Base-by-base conservation (phyloP, 345 rosid genomes). In the Excoecaria cochinchinensis region DNA sequence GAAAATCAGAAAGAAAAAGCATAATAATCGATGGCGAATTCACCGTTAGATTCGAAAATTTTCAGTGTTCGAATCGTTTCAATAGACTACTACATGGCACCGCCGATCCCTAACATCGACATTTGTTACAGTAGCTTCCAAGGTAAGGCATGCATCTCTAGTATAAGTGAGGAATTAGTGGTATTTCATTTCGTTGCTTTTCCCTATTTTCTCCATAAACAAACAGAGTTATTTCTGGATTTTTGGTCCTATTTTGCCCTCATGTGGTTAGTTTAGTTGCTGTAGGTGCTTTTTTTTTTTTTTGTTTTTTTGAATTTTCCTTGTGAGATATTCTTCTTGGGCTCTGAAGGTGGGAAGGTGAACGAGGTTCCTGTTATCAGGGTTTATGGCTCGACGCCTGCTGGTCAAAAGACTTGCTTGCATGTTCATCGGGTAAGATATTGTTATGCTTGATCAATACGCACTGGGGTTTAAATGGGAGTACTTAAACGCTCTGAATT, bases 381-480 rank as follows among this genome's bases (percentile, higher is more conserved):
- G 81, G 75, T 92, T 52, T 95, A 91, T 81, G 99, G 98, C 24
- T 89, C 99, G 14, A 95, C 98, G 25, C 97, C 97, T 46, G 86
- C 91, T 70, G 98, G 97, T 77, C 97, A 95, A 82, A 95, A 95
- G 86, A 88, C 97, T 71, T 95, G 99, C 83, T 83, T 95, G 85
- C 99, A 95, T 74, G 78, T 95, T 83, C 99, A 92, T 80, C 80
- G 88, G 71, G 99, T 95, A 82, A 80, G 17, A 6, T 47, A 1
- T 21, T 21, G 31, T 16, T 11, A 15, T 44, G 12, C 47, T 52
- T 8, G 19, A 7, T 53, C 36, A 73, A 61, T 17, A 12, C 21
- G 55, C 8, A 8, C 38, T 0, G 25, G 64, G 11, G 48, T 55
- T 66, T n/a, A 9, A 22, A 66, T 4, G 38, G 19, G 67, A 63